Evolutionary conservation across 2,329 filamentous ascomycete species (phyloP).

Genomic region (Anthostomella pinea): DNA sequence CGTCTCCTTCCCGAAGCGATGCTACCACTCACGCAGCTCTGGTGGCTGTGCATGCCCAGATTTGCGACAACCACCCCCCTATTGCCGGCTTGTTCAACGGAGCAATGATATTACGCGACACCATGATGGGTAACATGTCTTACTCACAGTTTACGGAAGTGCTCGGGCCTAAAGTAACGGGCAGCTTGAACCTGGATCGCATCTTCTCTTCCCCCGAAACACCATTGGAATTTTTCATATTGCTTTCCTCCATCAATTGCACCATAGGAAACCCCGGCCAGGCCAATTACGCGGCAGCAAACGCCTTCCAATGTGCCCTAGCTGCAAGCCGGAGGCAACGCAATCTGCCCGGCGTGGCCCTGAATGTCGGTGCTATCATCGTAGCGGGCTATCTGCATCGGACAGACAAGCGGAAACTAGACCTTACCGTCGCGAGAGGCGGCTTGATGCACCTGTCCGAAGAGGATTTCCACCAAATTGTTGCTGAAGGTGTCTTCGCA

Average conservation of each 20-base stretch:
- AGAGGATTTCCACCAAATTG: slow-evolving; percentile 29
- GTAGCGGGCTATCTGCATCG: slow-evolving; percentile 19
- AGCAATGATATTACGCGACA: slow-evolving; percentile 27
- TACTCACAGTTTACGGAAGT: slow-evolving; percentile 16
- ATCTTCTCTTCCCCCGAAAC: no score
- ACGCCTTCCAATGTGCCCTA: slow-evolving; percentile 33
- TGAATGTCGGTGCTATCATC: slow-evolving; percentile 35
- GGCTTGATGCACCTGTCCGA: slow-evolving; percentile 29
- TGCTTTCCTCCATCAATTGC: slow-evolving; percentile 26
- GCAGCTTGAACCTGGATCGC: slow-evolving; percentile 27
- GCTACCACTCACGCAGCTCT: neutral
- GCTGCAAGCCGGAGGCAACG: slow-evolving; percentile 23
- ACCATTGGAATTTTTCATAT: slow-evolving; percentile 39
- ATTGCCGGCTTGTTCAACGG: slow-evolving; percentile 20
- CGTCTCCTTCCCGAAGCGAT: neutral
- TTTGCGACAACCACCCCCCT: slow-evolving; percentile 10
- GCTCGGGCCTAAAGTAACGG: slow-evolving; percentile 23
- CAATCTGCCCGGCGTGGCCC: slow-evolving; percentile 29
- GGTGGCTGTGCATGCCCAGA: neutral
- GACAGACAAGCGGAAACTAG: slow-evolving; percentile 6
- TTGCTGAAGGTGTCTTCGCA: slow-evolving; percentile 30
- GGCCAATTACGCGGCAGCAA: slow-evolving; percentile 35
- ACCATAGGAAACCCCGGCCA: slow-evolving; percentile 27
- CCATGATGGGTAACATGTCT: slow-evolving; percentile 19
- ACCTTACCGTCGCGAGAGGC: slow-evolving; percentile 19